phyloP scores from a whole-genome alignment of 1,284 basidiomycete genomes.

The Cutaneotrichosporon dermatis region DNA sequence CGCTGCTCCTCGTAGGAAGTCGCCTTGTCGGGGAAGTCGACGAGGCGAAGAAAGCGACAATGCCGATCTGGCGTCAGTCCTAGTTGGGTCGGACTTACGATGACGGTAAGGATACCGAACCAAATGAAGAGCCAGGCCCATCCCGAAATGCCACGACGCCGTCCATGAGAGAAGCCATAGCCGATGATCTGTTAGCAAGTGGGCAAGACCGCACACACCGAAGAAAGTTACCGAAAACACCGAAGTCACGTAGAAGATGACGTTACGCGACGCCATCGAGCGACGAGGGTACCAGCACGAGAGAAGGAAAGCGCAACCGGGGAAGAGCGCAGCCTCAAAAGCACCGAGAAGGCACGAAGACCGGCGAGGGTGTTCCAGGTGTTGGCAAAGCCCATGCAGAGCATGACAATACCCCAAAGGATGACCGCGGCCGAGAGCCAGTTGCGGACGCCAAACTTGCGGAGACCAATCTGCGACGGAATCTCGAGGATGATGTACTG shows the following conservation, averaged over 20 bases:
- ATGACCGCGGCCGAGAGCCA: constrained; percentile 14
- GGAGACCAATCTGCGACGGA: constrained; percentile 23
- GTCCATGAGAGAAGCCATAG: constrained; percentile 6
- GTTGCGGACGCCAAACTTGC: constrained; percentile 16
- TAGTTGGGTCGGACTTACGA: not conserved
- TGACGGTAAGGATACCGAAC: constrained; percentile 4
- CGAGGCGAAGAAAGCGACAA: constrained; percentile 28
- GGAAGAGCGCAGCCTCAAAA: constrained; percentile 45
- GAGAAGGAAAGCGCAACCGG: constrained; percentile 48
- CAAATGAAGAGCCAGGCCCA: constrained; percentile 10
- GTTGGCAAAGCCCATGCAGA: constrained; percentile 43
- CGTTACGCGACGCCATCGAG: constrained; percentile 42
- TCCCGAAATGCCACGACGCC: constrained; percentile 5
- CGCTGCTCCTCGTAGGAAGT: constrained; percentile 50
- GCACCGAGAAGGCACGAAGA: constrained; percentile 49
- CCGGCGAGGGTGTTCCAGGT: constrained; percentile 44
- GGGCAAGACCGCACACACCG: not conserved
- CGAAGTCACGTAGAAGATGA: constrained; percentile 6
- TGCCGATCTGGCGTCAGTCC: not conserved
- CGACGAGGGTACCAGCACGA: constrained; percentile 50
- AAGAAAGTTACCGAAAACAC: constrained; percentile 15
- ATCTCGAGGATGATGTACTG: constrained; percentile 45
- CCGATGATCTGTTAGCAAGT: not conserved
- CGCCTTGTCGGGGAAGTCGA: constrained; percentile 52
- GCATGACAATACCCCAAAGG: constrained; percentile 48